phyloP scores from a whole-genome alignment of 352 stramenopile genomes.

The Phytophthora fragariaefolia region DNA sequence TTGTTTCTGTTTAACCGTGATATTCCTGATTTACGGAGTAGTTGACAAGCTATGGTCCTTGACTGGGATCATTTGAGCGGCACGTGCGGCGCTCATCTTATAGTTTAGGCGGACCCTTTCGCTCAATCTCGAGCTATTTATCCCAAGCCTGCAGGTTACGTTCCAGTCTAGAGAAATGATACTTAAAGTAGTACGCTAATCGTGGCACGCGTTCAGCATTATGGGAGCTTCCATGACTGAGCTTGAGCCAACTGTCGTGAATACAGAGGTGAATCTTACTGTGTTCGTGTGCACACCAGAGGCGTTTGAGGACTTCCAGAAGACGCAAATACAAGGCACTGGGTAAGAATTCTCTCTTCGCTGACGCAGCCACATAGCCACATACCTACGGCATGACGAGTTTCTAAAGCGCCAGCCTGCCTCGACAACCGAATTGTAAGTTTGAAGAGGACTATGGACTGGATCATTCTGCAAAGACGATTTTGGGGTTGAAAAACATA shows the following conservation, averaged over 20 bases:
- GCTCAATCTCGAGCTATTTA: conserved; percentile 34
- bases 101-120: conserved; percentile 29
- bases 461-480: too few species aligned
- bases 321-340: too few species aligned
- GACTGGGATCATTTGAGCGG: not conserved
- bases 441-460: too few species aligned
- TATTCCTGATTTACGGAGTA: not conserved
- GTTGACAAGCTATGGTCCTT: conserved; percentile 10
- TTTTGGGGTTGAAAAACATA: too few species aligned
- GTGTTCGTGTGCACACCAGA: not conserved
- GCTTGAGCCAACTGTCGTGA: conserved; percentile 49
- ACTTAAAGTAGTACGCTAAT: too few species aligned
- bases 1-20: not conserved
- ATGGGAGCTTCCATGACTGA: conserved; percentile 64
- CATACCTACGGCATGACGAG: too few species aligned
- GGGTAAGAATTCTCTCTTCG: too few species aligned
- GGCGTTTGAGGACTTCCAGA: too few species aligned
- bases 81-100: conserved; percentile 32
- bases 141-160: conserved; percentile 47
- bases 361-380: too few species aligned
- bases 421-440: too few species aligned
- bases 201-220: conserved; percentile 43
- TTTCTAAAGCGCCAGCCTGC: too few species aligned
- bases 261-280: conserved; percentile 29
- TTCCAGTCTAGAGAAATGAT: conserved; percentile 58